phyloP scores from a whole-genome alignment of 176 grass and related monocot genomes.

The Phoenix roebelenii region DNA sequence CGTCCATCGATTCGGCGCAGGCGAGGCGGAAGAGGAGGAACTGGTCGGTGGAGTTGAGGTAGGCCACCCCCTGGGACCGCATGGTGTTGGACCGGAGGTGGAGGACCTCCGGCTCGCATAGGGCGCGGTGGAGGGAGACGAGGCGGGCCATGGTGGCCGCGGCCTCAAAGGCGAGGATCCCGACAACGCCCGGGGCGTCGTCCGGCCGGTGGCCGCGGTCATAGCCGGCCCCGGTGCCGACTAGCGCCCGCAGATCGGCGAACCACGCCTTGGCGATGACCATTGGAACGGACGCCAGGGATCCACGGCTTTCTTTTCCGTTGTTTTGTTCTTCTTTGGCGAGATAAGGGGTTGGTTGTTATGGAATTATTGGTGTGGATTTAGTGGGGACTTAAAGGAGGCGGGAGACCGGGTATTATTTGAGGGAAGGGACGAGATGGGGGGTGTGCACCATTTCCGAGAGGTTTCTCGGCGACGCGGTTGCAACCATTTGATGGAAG shows the following conservation, averaged over 20 bases:
- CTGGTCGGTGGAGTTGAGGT: constrained; percentile 63
- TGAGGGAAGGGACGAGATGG: too few relatives aligned
- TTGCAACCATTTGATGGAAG: too few relatives aligned
- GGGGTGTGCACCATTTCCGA: too few relatives aligned
- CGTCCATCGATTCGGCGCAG: constrained; percentile 44
- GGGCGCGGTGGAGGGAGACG: constrained; percentile 43
- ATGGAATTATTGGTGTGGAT: too few relatives aligned
- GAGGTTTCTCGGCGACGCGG: too few relatives aligned
- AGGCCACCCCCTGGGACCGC: constrained; percentile 52
- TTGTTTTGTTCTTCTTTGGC: too few relatives aligned
- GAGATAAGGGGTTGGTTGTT: too few relatives aligned
- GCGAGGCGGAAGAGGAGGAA: constrained; percentile 43
- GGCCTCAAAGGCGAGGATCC: constrained; percentile 78
- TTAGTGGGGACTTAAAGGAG: too few relatives aligned
- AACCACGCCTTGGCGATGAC: constrained; percentile 49
- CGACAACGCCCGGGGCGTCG: constrained; percentile 22
- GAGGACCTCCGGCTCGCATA: constrained; percentile 32
- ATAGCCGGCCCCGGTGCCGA: constrained; percentile 18
- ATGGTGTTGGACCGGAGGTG: constrained; percentile 44
- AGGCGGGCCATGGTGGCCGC: constrained; percentile 63
- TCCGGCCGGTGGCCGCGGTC: background rate
- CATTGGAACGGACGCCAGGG: background rate
- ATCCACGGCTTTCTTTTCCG: too few relatives aligned
- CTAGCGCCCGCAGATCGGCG: constrained; percentile 32
- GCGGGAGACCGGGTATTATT: too few relatives aligned